These are phyloP conservation scores for Phyllosticta paracitricarpa DNA, from an alignment of 2,329 filamentous ascomycete species.

Conservation along the genomic window DNA sequence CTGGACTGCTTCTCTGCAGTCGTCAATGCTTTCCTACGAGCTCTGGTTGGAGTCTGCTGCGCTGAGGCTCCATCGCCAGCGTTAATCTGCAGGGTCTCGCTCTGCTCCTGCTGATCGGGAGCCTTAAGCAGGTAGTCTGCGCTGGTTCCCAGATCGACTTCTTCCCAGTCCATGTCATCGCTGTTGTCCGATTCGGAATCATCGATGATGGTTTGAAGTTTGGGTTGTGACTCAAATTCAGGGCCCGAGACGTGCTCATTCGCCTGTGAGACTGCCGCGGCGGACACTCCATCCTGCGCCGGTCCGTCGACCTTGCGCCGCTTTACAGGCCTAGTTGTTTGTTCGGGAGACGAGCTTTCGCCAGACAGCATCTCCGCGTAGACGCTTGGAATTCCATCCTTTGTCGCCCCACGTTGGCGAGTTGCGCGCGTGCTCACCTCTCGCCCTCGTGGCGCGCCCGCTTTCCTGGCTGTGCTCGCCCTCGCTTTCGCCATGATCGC, in stretches of 20 bases:
- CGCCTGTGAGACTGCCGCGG: neutral
- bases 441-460: neutral
- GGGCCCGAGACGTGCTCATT: neutral
- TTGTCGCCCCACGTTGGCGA: neutral
- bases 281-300: neutral
- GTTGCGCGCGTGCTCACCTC: neutral
- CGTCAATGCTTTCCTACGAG: conserved; percentile 43
- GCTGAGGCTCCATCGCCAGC: conserved; percentile 18
- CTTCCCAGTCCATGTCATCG: conserved; percentile 54
- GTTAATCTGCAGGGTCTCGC: conserved; percentile 30
- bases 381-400: conserved; percentile 30
- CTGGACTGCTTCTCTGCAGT: conserved; percentile 51
- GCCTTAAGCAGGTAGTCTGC: conserved; percentile 14
- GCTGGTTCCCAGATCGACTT: conserved; percentile 33
- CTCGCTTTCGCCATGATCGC: conserved; percentile 4
- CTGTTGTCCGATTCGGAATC: conserved; percentile 43
- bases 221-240: conserved; percentile 15
- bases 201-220: conserved; percentile 29
- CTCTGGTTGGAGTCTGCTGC: conserved; percentile 24
- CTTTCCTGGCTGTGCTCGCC: neutral
- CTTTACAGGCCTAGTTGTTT: conserved; percentile 29
- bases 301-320: conserved; percentile 13
- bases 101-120: conserved; percentile 22
- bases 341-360: conserved; percentile 23
- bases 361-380: conserved; percentile 39